A percentile compares a stretch with the other conserved stretches of the same genome.
phyloP scores from a whole-genome alignment of 2,329 filamentous ascomycete species.

The Phoma herbarum region DNA sequence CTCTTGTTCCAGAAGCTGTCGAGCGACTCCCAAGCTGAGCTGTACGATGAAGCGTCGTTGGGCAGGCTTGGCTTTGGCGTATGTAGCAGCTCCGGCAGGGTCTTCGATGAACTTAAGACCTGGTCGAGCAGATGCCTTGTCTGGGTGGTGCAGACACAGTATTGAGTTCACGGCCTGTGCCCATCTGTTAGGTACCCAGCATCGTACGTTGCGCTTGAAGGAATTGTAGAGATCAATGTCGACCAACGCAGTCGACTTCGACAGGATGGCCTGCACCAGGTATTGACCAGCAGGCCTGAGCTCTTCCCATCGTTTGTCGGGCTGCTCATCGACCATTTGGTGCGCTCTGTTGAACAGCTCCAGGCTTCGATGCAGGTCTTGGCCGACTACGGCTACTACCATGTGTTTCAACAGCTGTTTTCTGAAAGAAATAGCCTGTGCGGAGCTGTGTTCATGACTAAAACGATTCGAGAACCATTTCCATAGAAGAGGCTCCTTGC shows the following conservation, averaged over 20 bases:
- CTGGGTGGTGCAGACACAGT: constrained; percentile 45
- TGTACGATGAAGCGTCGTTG: constrained; percentile 39
- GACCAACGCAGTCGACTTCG: constrained; percentile 15
- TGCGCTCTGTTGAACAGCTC: constrained; percentile 37
- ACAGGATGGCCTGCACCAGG: constrained; percentile 39
- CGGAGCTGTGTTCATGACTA: not conserved
- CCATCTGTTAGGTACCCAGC: constrained; percentile 36
- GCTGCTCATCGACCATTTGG: constrained; percentile 26
- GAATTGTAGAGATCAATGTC: constrained; percentile 33
- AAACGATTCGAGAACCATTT: constrained; percentile 37
- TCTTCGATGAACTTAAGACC: constrained; percentile 39
- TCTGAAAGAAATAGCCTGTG: constrained; percentile 35
- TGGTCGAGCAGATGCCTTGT: constrained; percentile 26
- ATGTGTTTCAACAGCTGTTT: constrained; percentile 36
- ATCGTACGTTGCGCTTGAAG: constrained; percentile 33
- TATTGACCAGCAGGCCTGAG: constrained; percentile 37
- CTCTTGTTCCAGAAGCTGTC: constrained; percentile 41
- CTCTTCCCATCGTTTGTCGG: constrained; percentile 16
- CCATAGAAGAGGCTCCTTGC: constrained; percentile 37
- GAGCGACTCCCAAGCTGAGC: constrained; percentile 43
- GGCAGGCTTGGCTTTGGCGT: constrained; percentile 19
- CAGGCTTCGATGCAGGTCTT: constrained; percentile 31
- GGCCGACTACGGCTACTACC: constrained; percentile 26
- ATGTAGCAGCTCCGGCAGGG: constrained; percentile 27
- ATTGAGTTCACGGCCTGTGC: constrained; percentile 36